Base-by-base conservation (phyloP, 768 basidiomycete genomes). In the Jaapia argillacea region DNA sequence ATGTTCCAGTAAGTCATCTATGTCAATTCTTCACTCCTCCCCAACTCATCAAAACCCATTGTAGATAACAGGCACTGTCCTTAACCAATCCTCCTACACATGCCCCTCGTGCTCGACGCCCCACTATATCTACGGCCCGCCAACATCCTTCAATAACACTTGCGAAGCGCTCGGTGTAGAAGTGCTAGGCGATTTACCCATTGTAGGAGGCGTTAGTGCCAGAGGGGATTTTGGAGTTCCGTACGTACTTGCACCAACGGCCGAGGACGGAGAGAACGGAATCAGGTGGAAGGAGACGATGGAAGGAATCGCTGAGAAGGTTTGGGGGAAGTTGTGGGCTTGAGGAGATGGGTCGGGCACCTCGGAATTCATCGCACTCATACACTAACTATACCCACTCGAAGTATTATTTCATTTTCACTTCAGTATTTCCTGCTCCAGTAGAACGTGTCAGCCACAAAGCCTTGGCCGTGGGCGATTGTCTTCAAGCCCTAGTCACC, bases 41-140 rank as follows among this genome's bases (percentile, higher is more conserved):
- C 12, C 4, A 36, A 16, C 24, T 25, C n/a, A 28, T 12, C 22
- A 5, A 23, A 6, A n/a, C n/a, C n/a, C n/a, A n/a, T n/a, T 28
- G 10, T 49, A 96, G 92, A 86, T 96, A 45, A 74, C 79, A 2
- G 94, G 94, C 5, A 68, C 89, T 1, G 63, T 97, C 1, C 77
- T 97, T 36, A 97, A 98, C 57, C 84, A 92, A 67, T 76, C 91
- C 0, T 77, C 85, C 61, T 93, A 82, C 59, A 65, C 81, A 23
- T 92, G 89, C 51, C 71, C 85, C 0, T 72, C 75, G 6, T 96
- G 90, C 55, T 63, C 69, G 1, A 69, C 71, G 0, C 68, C 67
- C 1, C 83, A 81, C 49, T 63, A 77, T 48, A 64, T 85, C 26
- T 88, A 85, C 46, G 93, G 93, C 4, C 66, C 79, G 7, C 73